Percentiles rank a stretch among this genome's conserved stretches.
These are phyloP conservation scores for Botryotinia convoluta DNA, from an alignment of 2,329 filamentous ascomycete genomes.

Conservation along the genomic window DNA sequence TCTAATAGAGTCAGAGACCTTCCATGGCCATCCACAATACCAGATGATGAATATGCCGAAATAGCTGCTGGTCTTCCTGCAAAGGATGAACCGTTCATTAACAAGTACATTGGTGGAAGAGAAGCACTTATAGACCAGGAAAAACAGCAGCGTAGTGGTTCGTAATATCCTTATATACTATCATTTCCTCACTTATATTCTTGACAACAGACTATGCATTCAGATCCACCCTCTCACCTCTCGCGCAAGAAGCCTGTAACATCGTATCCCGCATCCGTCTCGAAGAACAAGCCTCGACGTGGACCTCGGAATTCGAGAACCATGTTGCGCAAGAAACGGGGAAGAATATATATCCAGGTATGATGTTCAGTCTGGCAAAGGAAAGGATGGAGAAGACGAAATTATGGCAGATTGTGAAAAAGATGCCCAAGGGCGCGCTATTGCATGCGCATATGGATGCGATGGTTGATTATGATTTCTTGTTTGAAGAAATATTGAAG, in stretches of 20 bases:
- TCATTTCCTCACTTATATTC: slow-evolving; percentile 31
- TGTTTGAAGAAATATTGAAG: slow-evolving; percentile 68
- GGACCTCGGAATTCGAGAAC: slow-evolving; percentile 73
- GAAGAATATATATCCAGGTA: slow-evolving; percentile 74
- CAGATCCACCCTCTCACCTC: slow-evolving; percentile 71
- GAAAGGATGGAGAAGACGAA: slow-evolving; percentile 80
- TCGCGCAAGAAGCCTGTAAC: slow-evolving; percentile 71
- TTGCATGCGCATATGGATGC: slow-evolving; percentile 88
- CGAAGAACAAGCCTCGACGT: slow-evolving; percentile 72
- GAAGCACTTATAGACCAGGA: slow-evolving; percentile 76
- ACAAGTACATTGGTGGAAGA: slow-evolving; percentile 76
- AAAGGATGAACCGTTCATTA: slow-evolving; percentile 70
- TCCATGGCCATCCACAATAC: slow-evolving; percentile 35
- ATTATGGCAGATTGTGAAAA: slow-evolving; percentile 79
- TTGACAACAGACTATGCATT: slow-evolving; percentile 61
- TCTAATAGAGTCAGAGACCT: slow-evolving; percentile 31
- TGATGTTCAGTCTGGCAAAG: slow-evolving; percentile 90
- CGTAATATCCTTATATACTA: slow-evolving; percentile 26
- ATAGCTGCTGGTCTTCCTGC: slow-evolving; percentile 55
- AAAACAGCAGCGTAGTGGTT: slow-evolving; percentile 77
- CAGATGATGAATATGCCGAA: slow-evolving; percentile 58
- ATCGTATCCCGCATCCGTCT: slow-evolving; percentile 79
- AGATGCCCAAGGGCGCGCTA: slow-evolving; percentile 85
- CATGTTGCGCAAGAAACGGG: slow-evolving; percentile 60
- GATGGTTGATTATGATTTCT: slow-evolving; percentile 83